Percentiles rank a stretch among this genome's conserved stretches.
phyloP scores from a whole-genome alignment of 306 rosid genomes.

The Fragaria nilgerrensis region DNA sequence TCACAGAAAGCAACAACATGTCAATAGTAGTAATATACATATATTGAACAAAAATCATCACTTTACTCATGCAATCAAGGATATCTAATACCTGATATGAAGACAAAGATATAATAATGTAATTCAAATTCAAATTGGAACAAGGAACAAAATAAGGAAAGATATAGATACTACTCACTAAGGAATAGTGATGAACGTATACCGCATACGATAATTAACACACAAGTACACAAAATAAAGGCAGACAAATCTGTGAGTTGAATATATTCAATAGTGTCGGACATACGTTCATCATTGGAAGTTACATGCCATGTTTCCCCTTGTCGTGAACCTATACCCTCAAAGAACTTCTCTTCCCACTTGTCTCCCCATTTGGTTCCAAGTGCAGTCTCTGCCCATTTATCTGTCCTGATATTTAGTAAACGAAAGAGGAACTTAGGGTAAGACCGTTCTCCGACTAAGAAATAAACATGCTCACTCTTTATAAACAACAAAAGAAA shows the following conservation, averaged over 20 bases:
- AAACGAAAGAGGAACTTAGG: background rate
- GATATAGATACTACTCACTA: background rate
- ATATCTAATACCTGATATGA: background rate
- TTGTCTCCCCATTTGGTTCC: slow-evolving; percentile 99
- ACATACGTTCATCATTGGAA: slow-evolving; percentile 84
- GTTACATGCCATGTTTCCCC: slow-evolving; percentile 99
- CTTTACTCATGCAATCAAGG: background rate
- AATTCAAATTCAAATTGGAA: background rate
- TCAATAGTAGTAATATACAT: background rate
- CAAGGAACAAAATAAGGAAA: background rate
- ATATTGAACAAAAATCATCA: background rate
- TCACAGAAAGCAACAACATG: background rate
- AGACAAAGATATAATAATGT: background rate
- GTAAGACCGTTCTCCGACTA: no score
- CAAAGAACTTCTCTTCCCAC: slow-evolving; percentile 96
- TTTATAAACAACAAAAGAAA: background rate
- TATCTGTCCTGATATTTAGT: slow-evolving; percentile 76
- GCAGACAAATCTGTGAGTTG: background rate
- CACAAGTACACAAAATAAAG: background rate
- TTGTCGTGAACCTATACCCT: slow-evolving; percentile 90
- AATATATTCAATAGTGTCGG: slow-evolving; percentile 6
- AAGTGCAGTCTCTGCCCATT: slow-evolving; percentile 96
- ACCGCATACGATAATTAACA: background rate
- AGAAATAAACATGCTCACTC: background rate
- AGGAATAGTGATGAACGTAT: background rate